Base-by-base conservation (phyloP, 2,329 filamentous ascomycete genomes). In the Botrytis tulipae region DNA sequence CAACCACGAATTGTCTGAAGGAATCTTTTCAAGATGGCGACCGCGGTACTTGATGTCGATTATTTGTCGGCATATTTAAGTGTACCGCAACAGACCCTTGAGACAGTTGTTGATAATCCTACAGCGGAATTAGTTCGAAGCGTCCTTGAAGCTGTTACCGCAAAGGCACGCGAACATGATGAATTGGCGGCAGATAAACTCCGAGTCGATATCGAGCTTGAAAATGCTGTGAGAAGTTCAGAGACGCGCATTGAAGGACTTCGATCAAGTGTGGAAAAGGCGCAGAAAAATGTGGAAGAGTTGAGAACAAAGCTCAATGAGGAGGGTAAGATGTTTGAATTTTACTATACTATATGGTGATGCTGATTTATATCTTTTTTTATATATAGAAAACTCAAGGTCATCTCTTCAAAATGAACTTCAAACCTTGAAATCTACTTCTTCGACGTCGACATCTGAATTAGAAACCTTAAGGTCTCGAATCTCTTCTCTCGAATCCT, bases 201-300 rank as follows among this genome's bases (percentile, higher is more conserved):
- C 62, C 91, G 93, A 77, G 86, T 93, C 63, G 94, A 97, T 79
- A 96, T 99, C 62, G 95, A 98, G 84, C 88, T 98, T 12, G 96
- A 99, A 82, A 96, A 94, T 82, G 92, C 92, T 29, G 91, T 97
- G 66, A 91, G 94, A 78, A 92, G 89, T 77, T 91, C 92, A 74
- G 95, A 98, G 81, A 90, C 92, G 37, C 93, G 94, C 82, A 91
- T 91, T 77, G 93, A 95, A 80, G 89, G 91, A 14, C 90, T 96
- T 81, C 97, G 96, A 83, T 87, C 88, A 9, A 93, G 92, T 1
- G 88, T 94, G 62, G 94, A 97, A 75, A 95, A 95, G 82, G 91
- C 92, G 16, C 87, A 95, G 75, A 92, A 93, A 77, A 95, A 98
- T 77, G 88, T 95, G 0, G 92, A 95, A 78, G 92, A 94, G 76